A percentile compares a stretch with the other conserved stretches of the same genome.
These are phyloP conservation scores for Kockovaella imperatae DNA, from an alignment of 768 basidiomycete genomes.

Conservation along the genomic window DNA sequence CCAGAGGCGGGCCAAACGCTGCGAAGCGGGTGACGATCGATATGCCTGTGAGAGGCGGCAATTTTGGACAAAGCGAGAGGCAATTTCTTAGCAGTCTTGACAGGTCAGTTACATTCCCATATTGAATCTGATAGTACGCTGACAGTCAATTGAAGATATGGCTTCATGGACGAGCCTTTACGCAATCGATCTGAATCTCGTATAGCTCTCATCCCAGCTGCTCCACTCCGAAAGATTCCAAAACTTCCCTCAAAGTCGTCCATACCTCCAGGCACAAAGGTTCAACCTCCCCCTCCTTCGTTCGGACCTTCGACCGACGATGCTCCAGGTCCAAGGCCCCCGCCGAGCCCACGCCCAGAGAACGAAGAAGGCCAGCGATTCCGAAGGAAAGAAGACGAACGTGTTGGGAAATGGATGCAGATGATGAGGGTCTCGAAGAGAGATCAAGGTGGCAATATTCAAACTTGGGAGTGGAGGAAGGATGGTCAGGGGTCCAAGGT, in stretches of 20 bases:
- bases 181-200: constrained; percentile 62
- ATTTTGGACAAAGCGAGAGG: constrained; percentile 66
- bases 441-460: constrained; percentile 69
- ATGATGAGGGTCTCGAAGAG: constrained; percentile 63
- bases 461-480: constrained; percentile 61
- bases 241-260: constrained; percentile 26
- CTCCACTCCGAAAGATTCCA: constrained; percentile 56
- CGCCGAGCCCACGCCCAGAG: constrained; percentile 16
- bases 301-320: constrained; percentile 40
- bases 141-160: constrained; percentile 57
- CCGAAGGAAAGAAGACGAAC: constrained; percentile 56
- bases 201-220: constrained; percentile 60
- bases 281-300: constrained; percentile 20
- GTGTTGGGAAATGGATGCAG: constrained; percentile 88
- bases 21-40: constrained; percentile 43
- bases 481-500: constrained; percentile 58
- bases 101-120: constrained; percentile 53
- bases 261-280: constrained; percentile 21
- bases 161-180: constrained; percentile 69
- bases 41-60: constrained; percentile 48
- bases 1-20: constrained; percentile 53
- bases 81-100: constrained; percentile 70
- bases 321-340: constrained; percentile 46
- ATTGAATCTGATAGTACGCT: not conserved
- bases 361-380: constrained; percentile 42